Base-by-base conservation (phyloP, 768 basidiomycete genomes). In the Termitomyces bulborhizus region DNA sequence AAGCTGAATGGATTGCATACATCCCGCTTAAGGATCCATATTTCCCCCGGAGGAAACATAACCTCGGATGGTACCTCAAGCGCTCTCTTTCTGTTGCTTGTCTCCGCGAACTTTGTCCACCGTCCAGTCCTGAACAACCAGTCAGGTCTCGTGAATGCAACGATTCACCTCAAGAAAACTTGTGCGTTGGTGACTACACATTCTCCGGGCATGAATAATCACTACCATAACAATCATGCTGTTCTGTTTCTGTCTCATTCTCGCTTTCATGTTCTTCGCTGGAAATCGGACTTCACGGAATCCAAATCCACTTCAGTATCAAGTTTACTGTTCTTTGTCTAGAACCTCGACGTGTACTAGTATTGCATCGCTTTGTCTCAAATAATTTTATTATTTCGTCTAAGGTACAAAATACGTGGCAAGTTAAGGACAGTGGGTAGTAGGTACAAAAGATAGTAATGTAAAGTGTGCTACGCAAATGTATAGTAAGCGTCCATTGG, bases 31-130 rank as follows among this genome's bases (percentile, higher is more conserved):
- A 76, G 75, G 75, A 76, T 53, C 71, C 74, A 3, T 75, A 69
- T 51, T 62, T 60, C 44, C 74, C 73, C 6, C 66, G 65, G 1
- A 59, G 65, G 52, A 69, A 71, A 54, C 73, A 75, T 55, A 61
- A 67, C 51, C 62, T 69, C 32, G 71, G 60, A 16, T 76, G 74
- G 75, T 68, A 69, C 59, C 68, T 74, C 49, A 76, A 75, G 56
- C 69, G 69, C 27, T 73, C 73, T 6, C 71, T 73, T 39, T 74
- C 74, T 29, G 58, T 71, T 32, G 64, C 65, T 3, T 70, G 66
- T 51, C 55, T 76, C 40, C 69, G 68, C 27, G 74, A 76, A 60
- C 65, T 75, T 42, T 55, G 59, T 6, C 55, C 57, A 13, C 39
- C 46, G 13, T 55, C 54, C 47, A 50, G n/a, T 18, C 47, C 32